A percentile compares a stretch with the other conserved stretches of the same genome.
These are phyloP conservation scores for Mrakia blollopis DNA, from an alignment of 768 basidiomycete species.

Conservation along the genomic window DNA sequence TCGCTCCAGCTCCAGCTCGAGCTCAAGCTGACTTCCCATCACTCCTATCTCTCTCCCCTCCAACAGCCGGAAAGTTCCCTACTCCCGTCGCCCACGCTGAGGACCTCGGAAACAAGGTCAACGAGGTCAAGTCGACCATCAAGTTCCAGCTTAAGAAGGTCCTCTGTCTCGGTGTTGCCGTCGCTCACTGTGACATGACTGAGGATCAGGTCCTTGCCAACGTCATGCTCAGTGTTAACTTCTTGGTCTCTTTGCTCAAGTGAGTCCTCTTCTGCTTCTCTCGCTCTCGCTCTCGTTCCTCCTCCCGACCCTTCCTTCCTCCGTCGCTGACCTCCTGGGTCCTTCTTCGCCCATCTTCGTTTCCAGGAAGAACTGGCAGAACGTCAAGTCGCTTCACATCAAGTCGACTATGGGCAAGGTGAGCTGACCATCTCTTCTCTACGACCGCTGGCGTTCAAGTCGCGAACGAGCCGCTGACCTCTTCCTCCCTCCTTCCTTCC, in stretches of 20 bases:
- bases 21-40: background rate
- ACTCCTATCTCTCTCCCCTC: background rate
- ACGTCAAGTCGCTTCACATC: slow-evolving; percentile 96
- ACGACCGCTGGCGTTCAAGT: background rate
- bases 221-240: slow-evolving; percentile 98
- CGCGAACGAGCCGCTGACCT: background rate
- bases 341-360: background rate
- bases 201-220: slow-evolving; percentile 96
- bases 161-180: slow-evolving; percentile 95
- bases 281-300: background rate
- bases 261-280: background rate
- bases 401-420: slow-evolving; percentile 97
- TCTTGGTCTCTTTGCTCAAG: slow-evolving; percentile 95
- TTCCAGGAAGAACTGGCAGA: slow-evolving; percentile 86
- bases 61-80: slow-evolving; percentile 94
- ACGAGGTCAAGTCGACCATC: slow-evolving; percentile 96
- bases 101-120: slow-evolving; percentile 82
- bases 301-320: too few species aligned
- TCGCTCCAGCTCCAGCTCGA: background rate
- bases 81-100: slow-evolving; percentile 91
- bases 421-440: background rate
- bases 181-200: slow-evolving; percentile 94
- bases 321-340: background rate
- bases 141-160: slow-evolving; percentile 99
- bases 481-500: background rate